These are phyloP conservation scores for Epichloe festucae DNA, from an alignment of 2,329 filamentous ascomycete species.

Conservation along the genomic window DNA sequence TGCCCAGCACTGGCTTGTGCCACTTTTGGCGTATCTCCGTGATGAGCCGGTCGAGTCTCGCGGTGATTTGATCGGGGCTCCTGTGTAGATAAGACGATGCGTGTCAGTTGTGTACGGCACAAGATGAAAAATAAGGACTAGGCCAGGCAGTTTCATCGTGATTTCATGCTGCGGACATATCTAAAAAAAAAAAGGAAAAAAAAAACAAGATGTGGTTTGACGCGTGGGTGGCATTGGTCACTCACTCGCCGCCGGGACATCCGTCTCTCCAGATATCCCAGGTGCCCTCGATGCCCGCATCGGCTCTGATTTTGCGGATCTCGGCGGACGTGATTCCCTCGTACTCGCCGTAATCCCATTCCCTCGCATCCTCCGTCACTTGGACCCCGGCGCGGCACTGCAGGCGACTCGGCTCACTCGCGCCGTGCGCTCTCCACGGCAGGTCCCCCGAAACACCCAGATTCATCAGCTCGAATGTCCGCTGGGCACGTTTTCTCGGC, in stretches of 20 bases:
- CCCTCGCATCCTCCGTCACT: constrained; percentile 59
- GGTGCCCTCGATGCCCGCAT: constrained; percentile 40
- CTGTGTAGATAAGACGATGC: constrained; percentile 20
- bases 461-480: constrained; percentile 79
- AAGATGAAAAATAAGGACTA: too few relatives aligned
- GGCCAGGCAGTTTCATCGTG: not conserved
- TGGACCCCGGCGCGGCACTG: constrained; percentile 48
- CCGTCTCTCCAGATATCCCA: constrained; percentile 92
- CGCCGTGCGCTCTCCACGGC: constrained; percentile 52
- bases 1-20: constrained; percentile 49
- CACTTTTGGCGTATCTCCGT: constrained; percentile 55
- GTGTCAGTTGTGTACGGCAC: too few relatives aligned
- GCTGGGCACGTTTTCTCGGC: constrained; percentile 70
- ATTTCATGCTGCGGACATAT: not conserved
- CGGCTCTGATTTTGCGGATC: constrained; percentile 46
- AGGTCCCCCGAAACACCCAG: constrained; percentile 53
- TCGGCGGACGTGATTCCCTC: constrained; percentile 65
- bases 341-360: constrained; percentile 84
- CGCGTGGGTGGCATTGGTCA: constrained; percentile 9
- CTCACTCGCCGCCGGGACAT: constrained; percentile 72
- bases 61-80: constrained; percentile 58
- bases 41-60: constrained; percentile 64
- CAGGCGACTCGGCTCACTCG: constrained; percentile 21
- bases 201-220: not conserved
- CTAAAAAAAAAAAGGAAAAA: too few relatives aligned